phyloP scores from a whole-genome alignment of 495 filamentous ascomycete species.

The Acidomyces sp. region DNA sequence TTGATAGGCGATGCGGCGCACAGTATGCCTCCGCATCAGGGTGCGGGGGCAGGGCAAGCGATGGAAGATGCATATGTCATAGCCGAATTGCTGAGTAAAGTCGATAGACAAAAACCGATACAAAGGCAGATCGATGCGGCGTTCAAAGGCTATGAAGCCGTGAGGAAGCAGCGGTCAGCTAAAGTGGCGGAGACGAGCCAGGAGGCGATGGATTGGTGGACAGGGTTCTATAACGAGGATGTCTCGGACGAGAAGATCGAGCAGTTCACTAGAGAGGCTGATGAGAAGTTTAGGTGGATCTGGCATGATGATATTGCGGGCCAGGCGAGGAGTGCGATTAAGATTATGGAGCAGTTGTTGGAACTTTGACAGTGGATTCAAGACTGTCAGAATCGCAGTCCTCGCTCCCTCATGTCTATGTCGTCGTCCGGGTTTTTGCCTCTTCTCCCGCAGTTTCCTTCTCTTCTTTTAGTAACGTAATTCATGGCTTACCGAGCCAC shows the following conservation, averaged over 20 bases:
- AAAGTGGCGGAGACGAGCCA: constrained; percentile 38
- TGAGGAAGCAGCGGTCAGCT: constrained; percentile 33
- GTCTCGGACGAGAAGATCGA: constrained; percentile 3
- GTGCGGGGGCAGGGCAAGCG: constrained; percentile 21
- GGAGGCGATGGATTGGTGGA: constrained; percentile 20
- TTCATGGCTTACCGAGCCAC: too few species aligned
- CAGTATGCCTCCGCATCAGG: constrained; percentile 14
- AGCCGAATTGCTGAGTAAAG: constrained; percentile 10
- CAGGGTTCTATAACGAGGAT: constrained; percentile 4
- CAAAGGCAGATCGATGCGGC: constrained; percentile 19
- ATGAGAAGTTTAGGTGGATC: constrained; percentile 11
- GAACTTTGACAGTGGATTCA: too few species aligned
- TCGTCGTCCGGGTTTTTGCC: too few species aligned
- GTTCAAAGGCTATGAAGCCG: constrained; percentile 26
- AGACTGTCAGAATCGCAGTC: too few species aligned
- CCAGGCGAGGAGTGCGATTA: not conserved
- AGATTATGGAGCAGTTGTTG: not conserved
- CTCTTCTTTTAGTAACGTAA: too few species aligned
- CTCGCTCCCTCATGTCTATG: too few species aligned
- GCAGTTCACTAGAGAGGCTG: not conserved
- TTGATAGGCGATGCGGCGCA: constrained; percentile 19
- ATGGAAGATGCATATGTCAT: constrained; percentile 27
- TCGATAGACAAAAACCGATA: not conserved
- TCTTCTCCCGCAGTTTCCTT: too few species aligned
- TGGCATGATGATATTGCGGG: constrained; percentile 11